Evolutionary conservation across 257 asterid species (phyloP).

Genomic region (Fraxinus cuspidata): DNA sequence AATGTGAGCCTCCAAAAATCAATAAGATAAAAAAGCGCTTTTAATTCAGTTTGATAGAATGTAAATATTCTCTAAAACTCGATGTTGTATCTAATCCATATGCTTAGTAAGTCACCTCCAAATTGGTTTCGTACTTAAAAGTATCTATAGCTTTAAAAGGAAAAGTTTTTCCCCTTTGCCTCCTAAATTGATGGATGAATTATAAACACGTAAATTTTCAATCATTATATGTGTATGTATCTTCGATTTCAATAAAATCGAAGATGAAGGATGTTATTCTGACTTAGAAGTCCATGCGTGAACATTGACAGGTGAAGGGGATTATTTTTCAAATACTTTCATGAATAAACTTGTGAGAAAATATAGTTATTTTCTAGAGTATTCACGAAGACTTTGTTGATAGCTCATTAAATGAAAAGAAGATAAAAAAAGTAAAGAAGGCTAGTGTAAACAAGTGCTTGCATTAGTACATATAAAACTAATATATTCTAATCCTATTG

Average conservation of each 20-base stretch:
- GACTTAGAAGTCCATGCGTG: background rate
- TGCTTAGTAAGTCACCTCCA: background rate
- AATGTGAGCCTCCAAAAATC: too few relatives aligned
- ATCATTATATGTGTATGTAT: background rate
- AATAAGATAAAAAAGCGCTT: too few relatives aligned
- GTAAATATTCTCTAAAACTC: too few relatives aligned
- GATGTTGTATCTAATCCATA: too few relatives aligned
- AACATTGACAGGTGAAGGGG: background rate
- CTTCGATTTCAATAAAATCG: background rate
- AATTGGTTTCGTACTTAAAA: background rate
- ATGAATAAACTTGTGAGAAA: background rate
- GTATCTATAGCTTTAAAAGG: background rate
- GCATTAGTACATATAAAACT: background rate
- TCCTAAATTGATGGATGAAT: background rate
- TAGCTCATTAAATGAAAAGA: background rate
- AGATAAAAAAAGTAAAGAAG: background rate
- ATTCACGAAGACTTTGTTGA: background rate
- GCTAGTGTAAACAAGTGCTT: background rate
- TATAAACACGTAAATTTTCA: too few relatives aligned
- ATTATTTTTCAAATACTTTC: background rate
- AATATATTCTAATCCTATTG: background rate
- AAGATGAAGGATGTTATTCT: background rate
- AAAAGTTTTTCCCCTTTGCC: background rate
- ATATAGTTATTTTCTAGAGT: background rate
- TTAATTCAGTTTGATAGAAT: too few relatives aligned